Conservation (phyloP, 2,329 filamentous ascomycete species). For the Botrytis medusae region DNA sequence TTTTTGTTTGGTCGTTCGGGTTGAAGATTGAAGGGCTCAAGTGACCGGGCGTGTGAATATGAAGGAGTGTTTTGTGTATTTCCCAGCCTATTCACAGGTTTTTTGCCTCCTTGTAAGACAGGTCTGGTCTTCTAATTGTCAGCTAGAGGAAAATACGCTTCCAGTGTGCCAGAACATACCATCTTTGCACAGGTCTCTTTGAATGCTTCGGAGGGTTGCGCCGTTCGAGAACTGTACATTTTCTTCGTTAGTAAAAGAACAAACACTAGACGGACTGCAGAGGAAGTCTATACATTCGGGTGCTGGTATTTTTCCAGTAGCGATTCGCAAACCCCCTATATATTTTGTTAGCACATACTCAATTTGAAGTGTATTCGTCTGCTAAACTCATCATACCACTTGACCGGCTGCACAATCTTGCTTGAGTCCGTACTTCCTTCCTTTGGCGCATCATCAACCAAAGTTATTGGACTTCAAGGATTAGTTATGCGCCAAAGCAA, state of each 20-base stretch:
- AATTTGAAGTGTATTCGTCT: neutral
- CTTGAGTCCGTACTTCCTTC: constrained; percentile 11
- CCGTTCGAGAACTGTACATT: neutral
- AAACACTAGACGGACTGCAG: neutral
- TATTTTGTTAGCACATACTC: neutral
- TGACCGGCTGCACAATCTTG: constrained; percentile 2
- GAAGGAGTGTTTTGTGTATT: neutral
- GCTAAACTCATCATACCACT: constrained; percentile 16
- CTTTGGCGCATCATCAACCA: constrained; percentile 14
- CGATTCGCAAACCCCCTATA: neutral
- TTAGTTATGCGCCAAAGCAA: neutral
- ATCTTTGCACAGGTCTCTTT: neutral
- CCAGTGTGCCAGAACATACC: neutral
- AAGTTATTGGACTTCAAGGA: neutral
- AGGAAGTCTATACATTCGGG: neutral
- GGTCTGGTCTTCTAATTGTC: neutral
- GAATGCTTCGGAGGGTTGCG: neutral
- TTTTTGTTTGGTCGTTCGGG: neutral
- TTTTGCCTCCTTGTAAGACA: neutral
- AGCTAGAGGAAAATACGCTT: neutral
- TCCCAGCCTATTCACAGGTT: constrained; percentile 2
- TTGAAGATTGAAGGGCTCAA: neutral
- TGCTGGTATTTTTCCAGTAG: neutral
- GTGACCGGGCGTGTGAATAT: neutral
- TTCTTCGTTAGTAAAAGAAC: neutral